Base-by-base conservation (phyloP, 768 basidiomycete genomes). In the Trametes punicea region DNA sequence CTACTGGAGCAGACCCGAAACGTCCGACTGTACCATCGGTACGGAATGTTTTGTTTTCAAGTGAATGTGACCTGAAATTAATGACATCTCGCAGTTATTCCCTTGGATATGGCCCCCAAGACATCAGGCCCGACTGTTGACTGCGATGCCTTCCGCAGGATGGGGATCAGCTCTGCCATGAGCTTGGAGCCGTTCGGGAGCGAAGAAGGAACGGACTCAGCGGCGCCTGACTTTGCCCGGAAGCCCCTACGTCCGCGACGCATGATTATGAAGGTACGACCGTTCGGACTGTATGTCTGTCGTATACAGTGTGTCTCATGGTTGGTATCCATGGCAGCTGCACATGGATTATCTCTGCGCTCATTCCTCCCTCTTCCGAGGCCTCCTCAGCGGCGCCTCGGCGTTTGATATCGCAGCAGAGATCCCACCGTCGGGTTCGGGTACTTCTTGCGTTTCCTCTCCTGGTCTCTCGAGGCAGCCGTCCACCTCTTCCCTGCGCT, bases 301-400 rank as follows among this genome's bases (percentile, higher is more conserved):
- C n/a, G n/a, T n/a, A n/a, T n/a, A n/a, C n/a, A n/a, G n/a, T n/a
- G n/a, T n/a, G n/a, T n/a, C 31, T 31, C 31, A 31, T 31, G 31
- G 54, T 62, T 46, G 62, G 51, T 25, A 51, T 46, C 46, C 27
- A 38, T 45, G 23, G 23, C 63, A 92, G 90, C 73, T 93, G 25
- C 93, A 96, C 64, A 77, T 81, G 60, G 88, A 90, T 67, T 91
- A 87, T 65, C 80, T 96, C 40, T 82, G 83, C n/a, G 84, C 88
- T 16, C 90, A 93, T 69, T 93, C 91, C 0, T 77, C 77, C 39
- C 82, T 92, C 50, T 74, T 94, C 42, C 77, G 84, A 33, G 80
- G 78, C 7, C 77, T 94, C 38, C 81, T 94, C 67, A 82, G 81
- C 62, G 88, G 87, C 25, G 75, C 82, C 36, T 80, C 81, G 21